A percentile compares a stretch with the other conserved stretches of the same genome.
These are phyloP conservation scores for Candida jianshihensis DNA, from an alignment of 805 yeast species.

Conservation along the genomic window DNA sequence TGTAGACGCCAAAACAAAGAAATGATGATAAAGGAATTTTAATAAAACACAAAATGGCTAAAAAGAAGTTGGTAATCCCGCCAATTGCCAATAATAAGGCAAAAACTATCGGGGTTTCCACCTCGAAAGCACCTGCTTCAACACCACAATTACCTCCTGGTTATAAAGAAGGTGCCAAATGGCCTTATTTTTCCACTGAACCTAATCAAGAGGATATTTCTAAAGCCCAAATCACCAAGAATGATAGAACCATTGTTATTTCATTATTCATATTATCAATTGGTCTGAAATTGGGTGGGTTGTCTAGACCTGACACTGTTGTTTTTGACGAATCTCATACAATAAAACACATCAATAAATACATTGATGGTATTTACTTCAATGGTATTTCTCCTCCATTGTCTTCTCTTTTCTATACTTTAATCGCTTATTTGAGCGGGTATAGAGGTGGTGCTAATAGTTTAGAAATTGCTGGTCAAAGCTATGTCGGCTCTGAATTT, in stretches of 20 bases:
- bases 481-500: conserved; percentile 19
- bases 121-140: background rate
- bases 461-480: conserved; percentile 12
- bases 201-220: conserved; percentile 11
- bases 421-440: conserved; percentile 44
- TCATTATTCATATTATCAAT: conserved; percentile 19
- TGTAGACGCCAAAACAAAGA: no score
- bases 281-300: conserved; percentile 25
- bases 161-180: conserved; percentile 25
- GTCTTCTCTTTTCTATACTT: conserved; percentile 51
- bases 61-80: background rate
- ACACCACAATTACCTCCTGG: conserved; percentile 18
- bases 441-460: conserved; percentile 34
- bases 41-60: conserved; percentile 12
- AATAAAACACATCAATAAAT: conserved; percentile 33
- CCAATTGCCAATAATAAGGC: no score
- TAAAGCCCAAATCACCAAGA: conserved; percentile 9
- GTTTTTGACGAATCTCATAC: conserved; percentile 44
- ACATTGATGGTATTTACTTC: conserved; percentile 53
- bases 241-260: conserved; percentile 16
- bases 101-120: no score
- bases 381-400: conserved; percentile 72
- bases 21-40: no score
- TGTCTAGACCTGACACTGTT: conserved; percentile 32
- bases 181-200: conserved; percentile 26